A percentile compares a stretch with the other conserved stretches of the same genome.
Conservation (phyloP, 2,329 filamentous ascomycete species). For the Teratosphaeria pseudoeucalypti region DNA sequence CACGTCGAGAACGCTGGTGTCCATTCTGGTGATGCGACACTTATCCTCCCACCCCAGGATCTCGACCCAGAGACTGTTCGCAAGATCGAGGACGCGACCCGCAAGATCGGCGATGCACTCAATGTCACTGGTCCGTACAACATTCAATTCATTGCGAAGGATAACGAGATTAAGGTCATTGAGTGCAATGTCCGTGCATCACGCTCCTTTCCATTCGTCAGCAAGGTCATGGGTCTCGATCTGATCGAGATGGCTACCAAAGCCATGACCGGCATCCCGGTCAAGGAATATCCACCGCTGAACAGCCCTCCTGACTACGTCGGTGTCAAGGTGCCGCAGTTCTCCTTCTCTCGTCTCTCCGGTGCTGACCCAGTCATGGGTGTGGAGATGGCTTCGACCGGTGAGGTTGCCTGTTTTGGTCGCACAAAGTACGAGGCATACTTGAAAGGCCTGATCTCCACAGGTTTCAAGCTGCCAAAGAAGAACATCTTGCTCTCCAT, state of each 20-base stretch:
- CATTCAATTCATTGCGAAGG: constrained; percentile 98
- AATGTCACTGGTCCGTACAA: constrained; percentile 97
- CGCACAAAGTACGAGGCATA: constrained; percentile 96
- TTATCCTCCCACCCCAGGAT: constrained; percentile 92
- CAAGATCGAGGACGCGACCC: constrained; percentile 86
- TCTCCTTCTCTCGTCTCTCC: constrained; percentile 94
- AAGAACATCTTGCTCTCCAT: constrained; percentile 93
- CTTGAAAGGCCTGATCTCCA: constrained; percentile 88
- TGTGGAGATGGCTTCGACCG: constrained; percentile 98
- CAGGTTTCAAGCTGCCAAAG: constrained; percentile 91
- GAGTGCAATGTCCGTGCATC: constrained; percentile 97
- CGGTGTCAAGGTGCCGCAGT: constrained; percentile 95
- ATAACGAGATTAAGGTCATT: constrained; percentile 99
- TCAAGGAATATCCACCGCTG: constrained; percentile 70
- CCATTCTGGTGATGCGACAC: constrained; percentile 92
- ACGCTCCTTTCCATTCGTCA: constrained; percentile 94
- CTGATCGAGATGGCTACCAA: constrained; percentile 98
- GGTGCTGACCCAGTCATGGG: constrained; percentile 92
- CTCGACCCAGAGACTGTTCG: constrained; percentile 77
- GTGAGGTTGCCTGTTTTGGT: constrained; percentile 95
- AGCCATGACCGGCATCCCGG: constrained; percentile 79
- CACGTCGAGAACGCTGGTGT: constrained; percentile 98
- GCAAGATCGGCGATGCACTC: constrained; percentile 86
- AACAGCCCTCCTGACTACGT: constrained; percentile 73
- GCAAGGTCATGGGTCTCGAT: constrained; percentile 96